Base-by-base conservation (phyloP, 1,139 yeast species). In the Debaryomycetaceae sp. region DNA sequence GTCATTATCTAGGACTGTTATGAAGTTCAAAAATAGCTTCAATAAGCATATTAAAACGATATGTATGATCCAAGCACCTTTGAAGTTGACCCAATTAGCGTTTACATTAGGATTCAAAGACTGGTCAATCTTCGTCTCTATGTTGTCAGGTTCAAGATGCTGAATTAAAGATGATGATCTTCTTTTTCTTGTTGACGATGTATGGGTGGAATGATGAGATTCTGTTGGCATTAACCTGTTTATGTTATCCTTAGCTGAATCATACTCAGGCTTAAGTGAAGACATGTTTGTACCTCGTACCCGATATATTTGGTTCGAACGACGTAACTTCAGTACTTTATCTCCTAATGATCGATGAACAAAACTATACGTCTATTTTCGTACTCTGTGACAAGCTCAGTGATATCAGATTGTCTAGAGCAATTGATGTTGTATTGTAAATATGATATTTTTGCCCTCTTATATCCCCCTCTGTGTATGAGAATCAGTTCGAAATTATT, bases 51-150 rank as follows among this genome's bases (percentile, higher is more conserved):
- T 88, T 41, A 93, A 76, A 31, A 91, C 96, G 46, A 91, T 74
- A 66, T 93, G 99, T 46, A 93, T 84, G 29, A 85, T 72, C 99
- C 99, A 93, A 1, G 98, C 98, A 40, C 96, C 96, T 58, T 93
- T 90, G 58, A 83, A 87, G 62, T 90, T 88, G 37, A 93, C 97
- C 99, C 99, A 93, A 54, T 85, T 84, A 40, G 97, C 97, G 63
- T 93, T 93, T 65, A 89, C 78, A 62, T 93, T 93, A 22, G 96
- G 93, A 53, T 85, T 81, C 44, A 91, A 77, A 45, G 87, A 85
- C 67, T 93, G 98, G 65, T 93, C 99, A 57, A 87, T 88, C 60
- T 85, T 89, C 42, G 93, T 95, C 57, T 91, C 98, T 56, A 87
- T 80, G 13, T 91, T 84, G 60, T 93, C 98, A 22, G 96, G 96